Percentiles rank a stretch among this genome's conserved stretches.
phyloP scores from a whole-genome alignment of 805 yeast species.

The Wickerhamomyces bovis region DNA sequence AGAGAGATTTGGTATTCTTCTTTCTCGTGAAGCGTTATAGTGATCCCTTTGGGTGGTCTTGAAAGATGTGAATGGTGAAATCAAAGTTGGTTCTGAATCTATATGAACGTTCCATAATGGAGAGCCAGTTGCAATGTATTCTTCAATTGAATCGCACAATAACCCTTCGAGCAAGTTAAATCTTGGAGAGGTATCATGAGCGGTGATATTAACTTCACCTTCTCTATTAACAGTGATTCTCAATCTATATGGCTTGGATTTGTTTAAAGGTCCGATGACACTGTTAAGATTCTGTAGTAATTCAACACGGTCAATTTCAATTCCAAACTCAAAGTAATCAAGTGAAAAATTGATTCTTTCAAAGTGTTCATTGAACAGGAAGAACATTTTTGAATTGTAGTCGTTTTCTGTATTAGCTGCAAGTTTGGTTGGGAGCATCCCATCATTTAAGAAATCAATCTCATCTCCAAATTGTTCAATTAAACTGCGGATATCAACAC shows the following conservation, averaged over 20 bases:
- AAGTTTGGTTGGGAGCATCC: background rate
- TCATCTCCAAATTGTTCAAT: constrained; percentile 9
- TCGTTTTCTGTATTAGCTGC: background rate
- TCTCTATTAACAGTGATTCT: constrained; percentile 36
- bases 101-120: constrained; percentile 55
- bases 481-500: constrained; percentile 7
- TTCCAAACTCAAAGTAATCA: constrained; percentile 45
- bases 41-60: constrained; percentile 72
- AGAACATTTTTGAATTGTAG: constrained; percentile 34
- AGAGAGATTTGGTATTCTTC: constrained; percentile 29
- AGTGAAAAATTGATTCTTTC: constrained; percentile 52
- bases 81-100: constrained; percentile 44
- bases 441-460: constrained; percentile 1
- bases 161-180: constrained; percentile 27
- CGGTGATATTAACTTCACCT: constrained; percentile 33
- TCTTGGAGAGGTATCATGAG: constrained; percentile 27
- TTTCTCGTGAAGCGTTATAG: constrained; percentile 56
- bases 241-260: constrained; percentile 37
- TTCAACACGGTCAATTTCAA: constrained; percentile 35
- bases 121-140: constrained; percentile 16
- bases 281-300: constrained; percentile 37
- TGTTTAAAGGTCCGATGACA: constrained; percentile 27
- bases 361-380: constrained; percentile 58
- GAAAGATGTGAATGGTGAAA: constrained; percentile 78
- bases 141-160: constrained; percentile 15